Conservation (phyloP, 116 monocot genomes). For the Thalassia testudinum region DNA sequence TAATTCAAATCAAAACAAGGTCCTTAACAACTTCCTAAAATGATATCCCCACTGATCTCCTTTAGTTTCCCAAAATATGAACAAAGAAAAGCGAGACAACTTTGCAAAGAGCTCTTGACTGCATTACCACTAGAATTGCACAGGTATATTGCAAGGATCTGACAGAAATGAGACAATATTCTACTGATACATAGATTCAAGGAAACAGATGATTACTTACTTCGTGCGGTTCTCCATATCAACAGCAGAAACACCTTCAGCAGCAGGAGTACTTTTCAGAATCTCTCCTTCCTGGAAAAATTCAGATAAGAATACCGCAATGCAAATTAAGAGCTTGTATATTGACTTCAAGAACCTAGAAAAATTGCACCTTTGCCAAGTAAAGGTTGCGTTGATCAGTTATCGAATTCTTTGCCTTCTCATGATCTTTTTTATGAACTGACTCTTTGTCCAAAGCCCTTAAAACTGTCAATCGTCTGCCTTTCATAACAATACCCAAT, state of each 20-base stretch:
- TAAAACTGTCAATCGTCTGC: constrained; percentile 52
- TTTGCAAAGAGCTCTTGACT: too few species aligned
- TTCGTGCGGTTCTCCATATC: constrained; percentile 83
- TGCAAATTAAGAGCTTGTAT: background rate
- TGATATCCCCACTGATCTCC: too few species aligned
- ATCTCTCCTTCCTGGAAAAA: constrained; percentile 1
- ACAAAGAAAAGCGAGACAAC: too few species aligned
- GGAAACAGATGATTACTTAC: constrained; percentile 19
- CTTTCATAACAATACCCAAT: constrained; percentile 67
- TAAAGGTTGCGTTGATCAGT: constrained; percentile 81
- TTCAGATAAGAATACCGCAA: background rate
- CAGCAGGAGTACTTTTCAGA: constrained; percentile 36
- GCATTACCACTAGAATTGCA: too few species aligned
- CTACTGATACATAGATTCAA: too few species aligned
- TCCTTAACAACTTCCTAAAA: too few species aligned
- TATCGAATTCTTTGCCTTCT: constrained; percentile 47
- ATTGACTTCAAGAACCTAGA: background rate
- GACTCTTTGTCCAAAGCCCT: constrained; percentile 77
- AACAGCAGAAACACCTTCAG: constrained; percentile 78
- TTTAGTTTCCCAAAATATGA: too few species aligned
- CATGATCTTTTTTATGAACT: constrained; percentile 49
- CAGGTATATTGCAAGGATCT: too few species aligned
- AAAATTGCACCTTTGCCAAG: constrained; percentile 46
- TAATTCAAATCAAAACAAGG: too few species aligned
- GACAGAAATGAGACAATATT: too few species aligned